These are phyloP conservation scores for Saraca asoca DNA, from an alignment of 331 rosid species.

Conservation along the genomic window DNA sequence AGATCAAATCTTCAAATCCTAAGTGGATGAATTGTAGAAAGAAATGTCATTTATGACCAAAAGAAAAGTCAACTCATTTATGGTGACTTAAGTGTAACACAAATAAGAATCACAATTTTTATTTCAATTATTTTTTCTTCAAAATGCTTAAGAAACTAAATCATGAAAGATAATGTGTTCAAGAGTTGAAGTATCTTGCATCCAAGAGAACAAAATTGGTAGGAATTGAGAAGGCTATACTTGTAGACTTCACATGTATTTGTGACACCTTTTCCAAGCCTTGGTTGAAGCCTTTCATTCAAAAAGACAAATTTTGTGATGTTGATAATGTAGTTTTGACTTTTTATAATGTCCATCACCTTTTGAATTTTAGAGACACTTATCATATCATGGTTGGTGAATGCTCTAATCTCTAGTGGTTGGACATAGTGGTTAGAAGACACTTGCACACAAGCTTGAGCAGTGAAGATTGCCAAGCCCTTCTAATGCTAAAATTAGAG, in stretches of 20 bases:
- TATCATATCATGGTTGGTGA: too few species aligned
- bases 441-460: too few species aligned
- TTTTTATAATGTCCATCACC: constrained; percentile 52
- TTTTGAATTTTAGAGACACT: constrained; percentile 57
- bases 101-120: too few species aligned
- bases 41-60: too few species aligned
- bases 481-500: too few species aligned
- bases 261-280: constrained; percentile 56
- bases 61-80: too few species aligned
- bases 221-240: constrained; percentile 54
- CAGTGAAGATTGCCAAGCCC: too few species aligned
- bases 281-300: constrained; percentile 58
- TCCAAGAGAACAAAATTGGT: constrained; percentile 58
- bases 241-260: constrained; percentile 57
- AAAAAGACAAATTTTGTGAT: constrained; percentile 57
- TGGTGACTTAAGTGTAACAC: too few species aligned
- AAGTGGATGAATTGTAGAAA: background rate
- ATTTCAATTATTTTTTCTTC: too few species aligned
- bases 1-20: constrained; percentile 16
- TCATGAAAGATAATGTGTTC: constrained; percentile 4
- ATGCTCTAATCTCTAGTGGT: too few species aligned
- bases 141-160: too few species aligned
- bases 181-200: constrained; percentile 43
- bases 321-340: constrained; percentile 52
- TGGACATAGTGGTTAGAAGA: too few species aligned